phyloP scores from a whole-genome alignment of 176 grass and related monocot species.

The Aegilops speltoides region DNA sequence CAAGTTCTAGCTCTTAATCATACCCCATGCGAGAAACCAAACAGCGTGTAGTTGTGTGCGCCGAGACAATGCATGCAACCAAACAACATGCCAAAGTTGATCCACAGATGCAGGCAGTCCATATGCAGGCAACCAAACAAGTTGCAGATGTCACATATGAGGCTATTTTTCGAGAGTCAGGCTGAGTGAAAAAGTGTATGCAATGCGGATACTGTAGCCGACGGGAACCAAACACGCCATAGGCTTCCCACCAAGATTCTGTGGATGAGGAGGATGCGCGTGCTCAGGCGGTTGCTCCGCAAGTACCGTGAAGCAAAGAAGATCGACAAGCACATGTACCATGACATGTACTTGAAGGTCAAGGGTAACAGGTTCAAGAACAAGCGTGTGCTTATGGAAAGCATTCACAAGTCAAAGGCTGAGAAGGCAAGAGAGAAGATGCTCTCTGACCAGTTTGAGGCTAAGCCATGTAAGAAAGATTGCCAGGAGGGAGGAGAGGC shows the following conservation, averaged over 20 bases:
- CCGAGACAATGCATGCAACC: too few species aligned
- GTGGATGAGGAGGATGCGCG: conserved; percentile 79
- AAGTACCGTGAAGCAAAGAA: conserved; percentile 72
- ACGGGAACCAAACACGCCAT: too few species aligned
- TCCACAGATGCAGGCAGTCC: too few species aligned
- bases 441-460: conserved; percentile 64
- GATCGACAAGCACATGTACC: conserved; percentile 79
- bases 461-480: conserved; percentile 60
- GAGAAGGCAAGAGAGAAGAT: conserved; percentile 83
- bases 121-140: too few species aligned
- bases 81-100: too few species aligned
- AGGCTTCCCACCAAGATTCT: conserved; percentile 65
- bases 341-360: conserved; percentile 76
- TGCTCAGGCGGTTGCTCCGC: conserved; percentile 58
- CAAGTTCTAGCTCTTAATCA: too few species aligned
- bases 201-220: too few species aligned
- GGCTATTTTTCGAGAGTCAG: too few species aligned
- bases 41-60: too few species aligned
- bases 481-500: conserved; percentile 68
- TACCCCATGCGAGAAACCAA: too few species aligned
- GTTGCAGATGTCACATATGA: too few species aligned
- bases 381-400: conserved; percentile 77
- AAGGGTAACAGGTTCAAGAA: conserved; percentile 78
- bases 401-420: conserved; percentile 74
- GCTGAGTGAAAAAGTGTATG: too few species aligned